Conservation (phyloP, 2,329 filamentous ascomycete species). For the Penicillium expansum region DNA sequence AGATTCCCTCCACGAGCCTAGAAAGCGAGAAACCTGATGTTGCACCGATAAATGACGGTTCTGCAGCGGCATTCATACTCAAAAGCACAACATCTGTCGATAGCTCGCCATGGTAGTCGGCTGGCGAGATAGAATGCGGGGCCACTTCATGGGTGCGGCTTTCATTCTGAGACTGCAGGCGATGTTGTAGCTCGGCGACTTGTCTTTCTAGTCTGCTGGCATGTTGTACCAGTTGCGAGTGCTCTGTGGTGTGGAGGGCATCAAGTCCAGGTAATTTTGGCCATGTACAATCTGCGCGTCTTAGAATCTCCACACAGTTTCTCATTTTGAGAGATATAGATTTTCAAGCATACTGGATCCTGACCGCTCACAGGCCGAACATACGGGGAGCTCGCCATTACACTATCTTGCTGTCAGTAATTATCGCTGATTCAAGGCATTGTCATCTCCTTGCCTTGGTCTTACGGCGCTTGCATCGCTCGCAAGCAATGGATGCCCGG, state of each 20-base stretch:
- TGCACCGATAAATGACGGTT: background rate
- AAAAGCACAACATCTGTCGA: background rate
- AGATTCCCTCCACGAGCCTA: background rate
- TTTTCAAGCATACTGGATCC: background rate
- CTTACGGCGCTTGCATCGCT: background rate
- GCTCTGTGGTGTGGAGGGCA: background rate
- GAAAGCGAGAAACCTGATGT: background rate
- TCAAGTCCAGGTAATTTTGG: background rate
- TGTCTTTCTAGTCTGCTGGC: background rate
- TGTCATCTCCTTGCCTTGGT: background rate
- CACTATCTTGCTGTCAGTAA: background rate
- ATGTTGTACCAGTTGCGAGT: background rate
- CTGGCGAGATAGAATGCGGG: background rate
- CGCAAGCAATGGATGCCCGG: background rate
- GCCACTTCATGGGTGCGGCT: background rate
- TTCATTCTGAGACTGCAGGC: background rate
- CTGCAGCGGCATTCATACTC: background rate
- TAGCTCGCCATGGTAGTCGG: background rate
- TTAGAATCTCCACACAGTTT: background rate
- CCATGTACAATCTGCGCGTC: background rate
- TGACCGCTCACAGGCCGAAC: background rate
- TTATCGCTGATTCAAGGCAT: background rate
- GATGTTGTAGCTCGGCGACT: background rate
- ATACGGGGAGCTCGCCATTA: background rate
- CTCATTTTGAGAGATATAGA: background rate